Evolutionary conservation across 495 filamentous ascomycete genomes (phyloP).

Genomic region (Hypoxylon lienhwacheense): DNA sequence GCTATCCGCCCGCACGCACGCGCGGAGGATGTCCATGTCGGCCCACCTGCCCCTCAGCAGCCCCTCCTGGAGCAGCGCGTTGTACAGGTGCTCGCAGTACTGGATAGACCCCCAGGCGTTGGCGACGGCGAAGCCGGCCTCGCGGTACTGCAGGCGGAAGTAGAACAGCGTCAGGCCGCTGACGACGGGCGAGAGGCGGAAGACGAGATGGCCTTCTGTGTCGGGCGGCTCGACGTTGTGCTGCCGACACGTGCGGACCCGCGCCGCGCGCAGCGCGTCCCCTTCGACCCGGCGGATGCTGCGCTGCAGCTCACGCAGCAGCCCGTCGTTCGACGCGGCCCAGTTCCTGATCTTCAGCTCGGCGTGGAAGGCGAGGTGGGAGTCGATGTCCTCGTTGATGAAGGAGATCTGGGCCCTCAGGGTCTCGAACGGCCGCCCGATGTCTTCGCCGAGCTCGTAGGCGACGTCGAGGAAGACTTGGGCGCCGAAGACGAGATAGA

Average conservation of each 20-base stretch:
- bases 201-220: constrained; percentile 32
- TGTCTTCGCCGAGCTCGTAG: constrained; percentile 32
- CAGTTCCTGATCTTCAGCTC: constrained; percentile 39
- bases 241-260: background rate
- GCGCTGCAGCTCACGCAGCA: constrained; percentile 19
- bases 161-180: constrained; percentile 41
- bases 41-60: constrained; percentile 34
- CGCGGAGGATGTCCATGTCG: constrained; percentile 42
- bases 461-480: constrained; percentile 49
- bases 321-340: constrained; percentile 37
- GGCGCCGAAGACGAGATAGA: constrained; percentile 43
- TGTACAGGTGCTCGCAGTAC: constrained; percentile 43
- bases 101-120: constrained; percentile 45
- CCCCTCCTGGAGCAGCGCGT: constrained; percentile 38
- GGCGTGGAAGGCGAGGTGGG: constrained; percentile 42
- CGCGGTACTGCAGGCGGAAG: constrained; percentile 31
- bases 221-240: background rate
- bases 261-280: constrained; percentile 17
- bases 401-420: constrained; percentile 18
- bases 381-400: constrained; percentile 33
- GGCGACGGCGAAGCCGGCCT: constrained; percentile 35
- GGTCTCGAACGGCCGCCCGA: constrained; percentile 13
- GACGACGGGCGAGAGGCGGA: constrained; percentile 38
- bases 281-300: constrained; percentile 24
- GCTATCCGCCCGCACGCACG: constrained; percentile 26